Evolutionary conservation across 1,284 basidiomycete species (phyloP), one percentile per base, ranked within the genome.

Genomic region (Cerioporus squamosus): DNA sequence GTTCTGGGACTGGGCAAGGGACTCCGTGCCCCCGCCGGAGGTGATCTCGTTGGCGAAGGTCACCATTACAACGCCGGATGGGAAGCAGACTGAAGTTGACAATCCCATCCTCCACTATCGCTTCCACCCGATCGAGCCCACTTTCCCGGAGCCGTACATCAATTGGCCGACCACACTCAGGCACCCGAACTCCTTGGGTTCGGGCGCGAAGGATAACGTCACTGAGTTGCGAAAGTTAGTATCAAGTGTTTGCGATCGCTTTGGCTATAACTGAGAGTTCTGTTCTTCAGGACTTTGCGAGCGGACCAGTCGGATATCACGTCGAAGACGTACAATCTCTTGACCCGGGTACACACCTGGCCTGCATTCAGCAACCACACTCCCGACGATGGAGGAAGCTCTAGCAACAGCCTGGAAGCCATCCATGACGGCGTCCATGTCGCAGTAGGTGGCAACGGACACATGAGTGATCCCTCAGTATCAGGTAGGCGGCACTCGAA

Each of bases 1-100:
- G 0, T 82, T 75, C 68, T 83, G 81, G 81, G 82, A 84, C 62
- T 84, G 82, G 82, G 81, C 81, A 2, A 59, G 45, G 4, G 78
- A 79, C 42, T 46, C 74, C 1, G 65, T 79, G 7, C 81, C 78
- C 22, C 81, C 81, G 2, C 68, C 72, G 5, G 70, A 79, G 59
- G 77, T 81, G 44, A 79, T 80, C 51, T 70, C 71, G 1, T 53
- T 72, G 38, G 65, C 70, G 39, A 62, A 70, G 15, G 75, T 82
- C 39, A 67, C 65, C 2, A 80, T 83, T 60, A 73, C 71, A 44
- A 68, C 68, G 6, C 73, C 76, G 8, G 66, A 76, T 45, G 81
- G 81, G 10, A 60, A 62, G 43, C 67, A 55, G 50, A 64, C 58
- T 2, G 74, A 42, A n/a, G 53, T 81, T 3, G 53, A 67, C 52